Percentiles rank a stretch among this genome's conserved stretches.
phyloP scores from a whole-genome alignment of 2,329 filamentous ascomycete genomes.

The Alternaria panax region DNA sequence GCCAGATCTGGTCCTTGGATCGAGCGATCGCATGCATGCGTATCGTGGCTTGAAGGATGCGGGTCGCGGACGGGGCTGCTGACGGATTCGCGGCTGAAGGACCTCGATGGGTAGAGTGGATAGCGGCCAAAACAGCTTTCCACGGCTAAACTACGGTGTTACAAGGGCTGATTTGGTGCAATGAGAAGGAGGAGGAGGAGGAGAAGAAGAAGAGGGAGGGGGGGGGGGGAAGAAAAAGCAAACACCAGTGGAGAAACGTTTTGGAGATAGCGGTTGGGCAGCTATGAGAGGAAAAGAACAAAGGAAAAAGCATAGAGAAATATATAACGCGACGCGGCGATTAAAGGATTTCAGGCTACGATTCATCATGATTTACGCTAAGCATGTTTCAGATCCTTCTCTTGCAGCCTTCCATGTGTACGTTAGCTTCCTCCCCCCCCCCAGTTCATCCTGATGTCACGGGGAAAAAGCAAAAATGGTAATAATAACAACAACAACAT shows the following conservation, averaged over 20 bases:
- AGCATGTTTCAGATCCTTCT: neutral
- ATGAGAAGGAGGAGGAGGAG: no score
- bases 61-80: neutral
- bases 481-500: no score
- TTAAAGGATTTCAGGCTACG: neutral
- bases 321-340: neutral
- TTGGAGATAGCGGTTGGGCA: neutral
- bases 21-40: neutral
- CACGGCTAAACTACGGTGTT: no score
- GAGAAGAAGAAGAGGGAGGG: no score
- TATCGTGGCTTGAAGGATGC: neutral
- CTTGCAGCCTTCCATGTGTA: neutral
- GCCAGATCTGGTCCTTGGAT: neutral
- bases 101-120: no score
- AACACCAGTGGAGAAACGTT: neutral
- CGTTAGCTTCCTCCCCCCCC: no score
- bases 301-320: no score
- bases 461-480: neutral
- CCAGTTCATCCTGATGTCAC: neutral
- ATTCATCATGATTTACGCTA: neutral
- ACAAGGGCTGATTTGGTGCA: no score
- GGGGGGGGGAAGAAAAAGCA: neutral
- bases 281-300: no score
- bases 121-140: no score
- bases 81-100: neutral